Evolutionary conservation across 169 alveolate genomes (phyloP).

Genomic region (Neospora caninum): DNA sequence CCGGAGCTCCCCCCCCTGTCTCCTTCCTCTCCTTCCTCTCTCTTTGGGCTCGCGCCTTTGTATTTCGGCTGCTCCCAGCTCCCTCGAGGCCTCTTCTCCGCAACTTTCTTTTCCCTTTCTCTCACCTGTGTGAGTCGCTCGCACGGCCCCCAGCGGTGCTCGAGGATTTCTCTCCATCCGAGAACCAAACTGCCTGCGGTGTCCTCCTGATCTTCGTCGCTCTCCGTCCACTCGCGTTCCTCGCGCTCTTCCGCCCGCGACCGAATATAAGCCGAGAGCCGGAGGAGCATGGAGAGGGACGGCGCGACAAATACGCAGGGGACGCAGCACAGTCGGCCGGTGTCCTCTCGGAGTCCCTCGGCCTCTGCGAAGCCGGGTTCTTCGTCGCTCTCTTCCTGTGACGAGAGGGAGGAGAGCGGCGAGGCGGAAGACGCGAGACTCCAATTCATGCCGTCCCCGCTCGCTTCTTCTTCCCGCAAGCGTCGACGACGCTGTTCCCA

Average conservation of each 20-base stretch:
- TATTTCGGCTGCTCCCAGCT: too few species aligned
- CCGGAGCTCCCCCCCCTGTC: too few species aligned
- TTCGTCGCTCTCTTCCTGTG: neutral
- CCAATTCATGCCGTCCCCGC: neutral
- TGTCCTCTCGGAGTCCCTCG: neutral
- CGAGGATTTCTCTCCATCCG: slow-evolving; percentile 27
- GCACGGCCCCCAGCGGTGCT: neutral
- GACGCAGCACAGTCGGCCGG: neutral
- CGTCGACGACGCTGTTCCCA: neutral
- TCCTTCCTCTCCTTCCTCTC: too few species aligned
- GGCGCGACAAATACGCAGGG: neutral
- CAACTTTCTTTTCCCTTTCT: neutral
- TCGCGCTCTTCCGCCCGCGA: neutral
- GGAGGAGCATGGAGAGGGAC: neutral
- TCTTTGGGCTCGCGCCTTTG: too few species aligned
- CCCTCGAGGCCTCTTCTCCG: too few species aligned
- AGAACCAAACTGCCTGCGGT: neutral
- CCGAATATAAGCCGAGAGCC: slow-evolving; percentile 14
- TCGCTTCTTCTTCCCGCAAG: neutral
- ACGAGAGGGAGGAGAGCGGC: neutral
- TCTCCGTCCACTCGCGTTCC: neutral
- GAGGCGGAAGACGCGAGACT: neutral
- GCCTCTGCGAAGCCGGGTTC: neutral
- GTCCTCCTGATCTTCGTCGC: neutral
- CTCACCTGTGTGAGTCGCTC: neutral